Conservation (phyloP, 371 early-diverging fungal genomes). For the Saksenaea vasiformis region DNA sequence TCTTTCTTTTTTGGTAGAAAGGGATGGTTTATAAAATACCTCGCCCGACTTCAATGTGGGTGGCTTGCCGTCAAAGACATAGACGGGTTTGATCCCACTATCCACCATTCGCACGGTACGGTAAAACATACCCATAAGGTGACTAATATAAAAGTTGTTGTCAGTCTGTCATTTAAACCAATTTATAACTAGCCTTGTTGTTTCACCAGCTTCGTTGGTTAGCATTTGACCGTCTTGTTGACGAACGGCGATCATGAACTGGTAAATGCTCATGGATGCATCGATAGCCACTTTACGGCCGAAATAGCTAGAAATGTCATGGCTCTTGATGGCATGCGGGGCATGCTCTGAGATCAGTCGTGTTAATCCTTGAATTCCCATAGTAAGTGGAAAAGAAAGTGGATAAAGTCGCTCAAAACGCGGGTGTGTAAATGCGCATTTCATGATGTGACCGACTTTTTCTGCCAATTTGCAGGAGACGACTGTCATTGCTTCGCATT, state of each 20-base stretch:
- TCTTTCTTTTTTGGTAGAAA: background rate
- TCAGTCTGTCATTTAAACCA: background rate
- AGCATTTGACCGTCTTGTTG: constrained; percentile 89
- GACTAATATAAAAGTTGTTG: constrained; percentile 53
- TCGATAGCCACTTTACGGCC: constrained; percentile 99
- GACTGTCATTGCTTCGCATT: no score
- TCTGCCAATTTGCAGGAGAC: background rate
- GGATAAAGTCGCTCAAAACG: background rate
- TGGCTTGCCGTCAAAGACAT: constrained; percentile 99
- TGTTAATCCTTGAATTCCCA: constrained; percentile 95
- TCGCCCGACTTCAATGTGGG: constrained; percentile 96
- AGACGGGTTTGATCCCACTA: constrained; percentile 96
- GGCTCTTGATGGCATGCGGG: constrained; percentile 78
- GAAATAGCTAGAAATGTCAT: constrained; percentile 90
- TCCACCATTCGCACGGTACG: constrained; percentile 99
- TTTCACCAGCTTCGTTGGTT: constrained; percentile 88
- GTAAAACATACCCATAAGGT: constrained; percentile 98
- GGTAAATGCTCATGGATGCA: constrained; percentile 98
- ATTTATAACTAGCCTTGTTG: constrained; percentile 75
- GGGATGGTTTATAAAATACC: constrained; percentile 41
- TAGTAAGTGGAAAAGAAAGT: constrained; percentile 20
- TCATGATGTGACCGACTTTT: background rate
- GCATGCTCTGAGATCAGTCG: constrained; percentile 96
- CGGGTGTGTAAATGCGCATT: background rate
- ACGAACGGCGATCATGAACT: constrained; percentile 99